phyloP scores from a whole-genome alignment of 176 grass and related monocot species.

The Juncus effusus region DNA sequence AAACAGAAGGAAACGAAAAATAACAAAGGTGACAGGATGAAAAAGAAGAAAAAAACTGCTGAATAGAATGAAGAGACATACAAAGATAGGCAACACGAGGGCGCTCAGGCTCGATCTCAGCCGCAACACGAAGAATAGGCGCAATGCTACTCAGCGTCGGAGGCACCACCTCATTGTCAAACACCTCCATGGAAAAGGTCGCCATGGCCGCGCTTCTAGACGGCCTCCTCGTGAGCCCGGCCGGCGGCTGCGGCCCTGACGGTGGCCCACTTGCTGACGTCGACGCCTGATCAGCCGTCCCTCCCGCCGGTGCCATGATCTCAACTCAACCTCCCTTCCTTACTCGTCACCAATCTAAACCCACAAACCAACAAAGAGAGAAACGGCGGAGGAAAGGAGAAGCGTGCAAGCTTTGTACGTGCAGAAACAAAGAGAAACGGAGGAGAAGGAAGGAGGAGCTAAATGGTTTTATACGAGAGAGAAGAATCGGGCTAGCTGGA shows the following conservation, averaged over 20 bases:
- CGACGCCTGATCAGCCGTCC: slow-evolving; percentile 15
- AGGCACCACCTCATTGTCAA: slow-evolving; percentile 91
- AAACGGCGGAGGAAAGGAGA: neutral
- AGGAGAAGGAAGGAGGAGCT: neutral
- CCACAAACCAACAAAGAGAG: neutral
- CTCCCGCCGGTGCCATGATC: neutral
- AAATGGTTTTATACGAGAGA: neutral
- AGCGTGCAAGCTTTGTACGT: too few relatives aligned
- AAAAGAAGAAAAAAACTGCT: neutral
- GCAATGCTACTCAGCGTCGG: slow-evolving; percentile 71
- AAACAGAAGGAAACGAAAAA: slow-evolving; percentile 17
- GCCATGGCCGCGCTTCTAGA: slow-evolving; percentile 66
- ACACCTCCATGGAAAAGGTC: slow-evolving; percentile 94
- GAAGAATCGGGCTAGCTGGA: neutral
- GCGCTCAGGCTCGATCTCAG: slow-evolving; percentile 78
- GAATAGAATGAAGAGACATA: slow-evolving; percentile 22
- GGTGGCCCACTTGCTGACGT: slow-evolving; percentile 20
- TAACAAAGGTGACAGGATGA: neutral
- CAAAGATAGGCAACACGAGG: slow-evolving; percentile 92
- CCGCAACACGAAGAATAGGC: slow-evolving; percentile 81
- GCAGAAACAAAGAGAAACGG: slow-evolving; percentile 9
- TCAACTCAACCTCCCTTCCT: neutral
- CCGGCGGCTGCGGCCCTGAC: slow-evolving; percentile 26
- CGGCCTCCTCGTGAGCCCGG: slow-evolving; percentile 47
- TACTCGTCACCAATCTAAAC: neutral